Conservation (phyloP, 192 early-diverging fungal genomes). For the Coemansia sp. region DNA sequence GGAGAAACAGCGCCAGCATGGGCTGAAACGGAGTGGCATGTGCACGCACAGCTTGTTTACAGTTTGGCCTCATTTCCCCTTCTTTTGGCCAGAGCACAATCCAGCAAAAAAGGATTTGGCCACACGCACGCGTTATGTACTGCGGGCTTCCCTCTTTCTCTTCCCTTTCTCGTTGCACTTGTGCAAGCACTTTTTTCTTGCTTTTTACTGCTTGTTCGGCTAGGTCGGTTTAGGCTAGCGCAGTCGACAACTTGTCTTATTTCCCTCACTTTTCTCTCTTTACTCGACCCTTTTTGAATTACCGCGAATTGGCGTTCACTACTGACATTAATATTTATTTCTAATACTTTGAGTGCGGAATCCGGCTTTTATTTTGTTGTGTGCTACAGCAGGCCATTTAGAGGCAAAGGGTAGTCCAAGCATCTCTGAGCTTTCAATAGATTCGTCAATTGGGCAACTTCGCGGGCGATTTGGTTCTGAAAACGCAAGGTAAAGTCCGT, state of each 20-base stretch:
- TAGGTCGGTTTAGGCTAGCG: neutral
- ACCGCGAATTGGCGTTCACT: neutral
- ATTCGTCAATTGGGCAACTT: slow-evolving; percentile 50
- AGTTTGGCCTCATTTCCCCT: neutral
- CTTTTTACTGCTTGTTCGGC: slow-evolving; percentile 3
- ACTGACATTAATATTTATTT: neutral
- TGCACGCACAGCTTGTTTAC: neutral
- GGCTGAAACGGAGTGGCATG: neutral
- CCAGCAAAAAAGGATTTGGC: neutral
- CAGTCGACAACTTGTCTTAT: neutral
- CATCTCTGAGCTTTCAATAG: slow-evolving; percentile 52
- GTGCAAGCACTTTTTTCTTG: neutral
- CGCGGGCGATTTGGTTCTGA: slow-evolving; percentile 28
- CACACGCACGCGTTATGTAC: neutral
- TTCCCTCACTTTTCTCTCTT: neutral
- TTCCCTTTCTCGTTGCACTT: slow-evolving; percentile 4
- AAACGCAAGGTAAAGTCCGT: slow-evolving; percentile 37
- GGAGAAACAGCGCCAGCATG: slow-evolving; percentile 1
- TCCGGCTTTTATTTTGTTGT: neutral
- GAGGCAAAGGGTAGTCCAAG: slow-evolving; percentile 34
- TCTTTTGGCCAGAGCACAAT: neutral
- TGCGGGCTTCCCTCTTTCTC: slow-evolving; percentile 5
- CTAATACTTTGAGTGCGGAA: neutral
- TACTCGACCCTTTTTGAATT: slow-evolving; percentile 2
- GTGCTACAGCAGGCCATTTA: slow-evolving; percentile 10